Conservation (phyloP, 176 grass and related monocot genomes). For the Triticum timopheevii region DNA sequence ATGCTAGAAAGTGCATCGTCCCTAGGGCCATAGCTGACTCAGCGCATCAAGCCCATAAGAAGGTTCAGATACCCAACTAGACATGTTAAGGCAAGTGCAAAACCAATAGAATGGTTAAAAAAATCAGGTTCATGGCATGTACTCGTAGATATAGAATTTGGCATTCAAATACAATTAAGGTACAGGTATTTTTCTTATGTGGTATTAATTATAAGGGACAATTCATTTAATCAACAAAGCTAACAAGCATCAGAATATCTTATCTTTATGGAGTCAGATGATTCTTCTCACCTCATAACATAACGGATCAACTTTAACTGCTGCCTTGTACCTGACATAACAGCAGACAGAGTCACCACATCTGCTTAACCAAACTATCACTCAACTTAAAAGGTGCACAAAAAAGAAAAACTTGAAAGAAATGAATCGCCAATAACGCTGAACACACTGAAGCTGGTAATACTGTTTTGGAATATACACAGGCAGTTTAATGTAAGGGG, state of each 20-base stretch:
- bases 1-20: background rate
- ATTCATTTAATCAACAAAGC: background rate
- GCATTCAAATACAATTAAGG: background rate
- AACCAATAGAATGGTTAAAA: background rate
- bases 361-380: background rate
- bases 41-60: background rate
- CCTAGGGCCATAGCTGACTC: background rate
- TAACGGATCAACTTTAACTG: conserved; percentile 87
- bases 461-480: conserved; percentile 2
- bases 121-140: background rate
- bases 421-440: background rate
- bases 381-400: conserved; percentile 5
- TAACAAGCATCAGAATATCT: conserved; percentile 2
- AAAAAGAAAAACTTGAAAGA: background rate
- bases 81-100: background rate
- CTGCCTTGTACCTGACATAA: conserved; percentile 86
- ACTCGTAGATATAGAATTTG: background rate
- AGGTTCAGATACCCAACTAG: conserved; percentile 17
- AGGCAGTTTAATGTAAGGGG: background rate
- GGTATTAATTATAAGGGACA: background rate
- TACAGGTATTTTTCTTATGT: background rate
- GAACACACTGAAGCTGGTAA: background rate
- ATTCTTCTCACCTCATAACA: conserved; percentile 86
- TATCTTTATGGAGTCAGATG: background rate
- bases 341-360: conserved; percentile 11